Evolutionary conservation across 441 rosid species (phyloP).

Genomic region (Gossypium schwendimanii): DNA sequence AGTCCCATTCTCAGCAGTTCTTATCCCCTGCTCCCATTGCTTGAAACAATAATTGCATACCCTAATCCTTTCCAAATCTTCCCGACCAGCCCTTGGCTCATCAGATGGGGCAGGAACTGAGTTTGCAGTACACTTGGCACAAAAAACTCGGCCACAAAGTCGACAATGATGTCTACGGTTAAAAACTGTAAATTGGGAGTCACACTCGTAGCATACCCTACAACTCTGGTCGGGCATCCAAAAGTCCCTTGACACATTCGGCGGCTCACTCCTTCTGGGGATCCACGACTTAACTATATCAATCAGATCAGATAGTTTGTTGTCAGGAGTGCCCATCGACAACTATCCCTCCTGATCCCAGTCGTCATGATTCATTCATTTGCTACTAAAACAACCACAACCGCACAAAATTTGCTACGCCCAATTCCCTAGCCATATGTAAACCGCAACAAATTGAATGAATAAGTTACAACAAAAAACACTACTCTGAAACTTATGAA

Average conservation of each 20-base stretch:
- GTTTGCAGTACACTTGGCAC: constrained; percentile 64
- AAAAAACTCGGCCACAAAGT: constrained; percentile 61
- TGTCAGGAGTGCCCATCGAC: constrained; percentile 51
- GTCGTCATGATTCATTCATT: constrained; percentile 55
- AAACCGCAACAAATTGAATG: constrained; percentile 1
- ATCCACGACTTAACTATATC: constrained; percentile 48
- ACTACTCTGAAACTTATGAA: neutral
- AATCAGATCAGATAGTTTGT: constrained; percentile 41
- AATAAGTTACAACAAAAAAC: neutral
- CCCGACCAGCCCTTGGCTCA: constrained; percentile 33
- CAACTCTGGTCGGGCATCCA: constrained; percentile 88
- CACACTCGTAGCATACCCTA: constrained; percentile 71
- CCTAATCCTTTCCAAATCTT: constrained; percentile 49
- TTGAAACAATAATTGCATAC: constrained; percentile 67
- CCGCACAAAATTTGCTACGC: constrained; percentile 12
- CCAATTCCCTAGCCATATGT: constrained; percentile 17
- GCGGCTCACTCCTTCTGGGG: constrained; percentile 36
- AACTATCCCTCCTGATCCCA: constrained; percentile 36
- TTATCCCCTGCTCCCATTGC: constrained; percentile 50
- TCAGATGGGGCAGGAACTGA: constrained; percentile 44
- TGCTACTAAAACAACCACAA: constrained; percentile 23
- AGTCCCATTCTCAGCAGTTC: constrained; percentile 38
- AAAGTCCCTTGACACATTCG: constrained; percentile 54
- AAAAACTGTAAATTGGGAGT: constrained; percentile 51
- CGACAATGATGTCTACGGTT: constrained; percentile 72